Percentiles rank a stretch among this genome's conserved stretches.
Conservation (phyloP, 2,329 filamentous ascomycete species). For the Diaporthe sp. region DNA sequence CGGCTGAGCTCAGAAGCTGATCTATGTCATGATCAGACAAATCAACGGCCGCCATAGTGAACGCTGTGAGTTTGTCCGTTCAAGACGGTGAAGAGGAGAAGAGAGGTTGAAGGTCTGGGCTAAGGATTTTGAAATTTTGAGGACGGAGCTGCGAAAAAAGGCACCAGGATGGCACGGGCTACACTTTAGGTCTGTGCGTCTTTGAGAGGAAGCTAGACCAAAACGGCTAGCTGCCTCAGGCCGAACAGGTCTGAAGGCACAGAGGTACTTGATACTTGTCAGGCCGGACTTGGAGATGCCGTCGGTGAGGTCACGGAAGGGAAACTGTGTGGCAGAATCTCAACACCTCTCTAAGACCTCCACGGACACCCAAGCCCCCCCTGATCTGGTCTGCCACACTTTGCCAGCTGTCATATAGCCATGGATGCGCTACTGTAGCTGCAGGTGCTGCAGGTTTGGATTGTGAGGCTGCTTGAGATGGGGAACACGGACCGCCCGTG, state of each 20-base stretch:
- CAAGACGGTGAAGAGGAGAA: constrained; percentile 21
- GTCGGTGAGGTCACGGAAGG: constrained; percentile 22
- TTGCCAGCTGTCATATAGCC: constrained; percentile 38
- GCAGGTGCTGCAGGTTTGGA: constrained; percentile 25
- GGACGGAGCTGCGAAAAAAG: neutral
- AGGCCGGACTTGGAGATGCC: constrained; percentile 27
- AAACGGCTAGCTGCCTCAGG: constrained; percentile 2
- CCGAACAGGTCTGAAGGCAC: neutral
- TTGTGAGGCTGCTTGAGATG: constrained; percentile 34
- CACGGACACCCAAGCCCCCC: constrained; percentile 13
- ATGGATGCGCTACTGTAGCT: constrained; percentile 36
- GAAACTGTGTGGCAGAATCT: constrained; percentile 14
- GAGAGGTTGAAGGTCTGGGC: neutral
- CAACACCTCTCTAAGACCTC: constrained; percentile 3
- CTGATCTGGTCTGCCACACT: constrained; percentile 32
- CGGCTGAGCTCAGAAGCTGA: constrained; percentile 36
- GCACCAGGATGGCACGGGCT: constrained; percentile 30
- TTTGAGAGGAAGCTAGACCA: neutral
- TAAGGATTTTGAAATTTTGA: constrained; percentile 32
- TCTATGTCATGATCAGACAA: constrained; percentile 39
- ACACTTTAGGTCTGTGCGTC: neutral
- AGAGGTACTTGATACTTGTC: neutral
- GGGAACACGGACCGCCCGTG: constrained; percentile 19
- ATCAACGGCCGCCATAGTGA: constrained; percentile 33
- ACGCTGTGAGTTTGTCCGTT: constrained; percentile 33